A percentile compares a stretch with the other conserved stretches of the same genome.
phyloP scores from a whole-genome alignment of 2,329 filamentous ascomycete genomes.

The Colletotrichum incanum region DNA sequence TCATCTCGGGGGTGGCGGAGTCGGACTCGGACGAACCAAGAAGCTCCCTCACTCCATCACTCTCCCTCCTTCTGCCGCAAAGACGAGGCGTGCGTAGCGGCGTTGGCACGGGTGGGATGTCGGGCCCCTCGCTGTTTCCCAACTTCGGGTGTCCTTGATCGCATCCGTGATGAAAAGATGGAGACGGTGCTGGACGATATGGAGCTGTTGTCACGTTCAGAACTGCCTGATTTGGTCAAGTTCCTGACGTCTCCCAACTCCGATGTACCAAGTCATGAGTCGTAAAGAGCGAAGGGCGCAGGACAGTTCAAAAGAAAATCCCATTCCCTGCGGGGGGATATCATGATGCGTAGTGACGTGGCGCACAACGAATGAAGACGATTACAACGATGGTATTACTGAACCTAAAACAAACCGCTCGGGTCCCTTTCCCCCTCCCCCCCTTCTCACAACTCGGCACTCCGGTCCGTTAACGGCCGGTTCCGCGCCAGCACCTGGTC shows the following conservation, averaged over 20 bases:
- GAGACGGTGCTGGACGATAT: not conserved
- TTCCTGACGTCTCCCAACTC: not conserved
- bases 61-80: not conserved
- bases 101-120: not conserved
- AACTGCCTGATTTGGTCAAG: not conserved
- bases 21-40: not conserved
- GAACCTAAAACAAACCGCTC: not conserved
- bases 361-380: not conserved
- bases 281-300: not conserved
- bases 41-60: not conserved
- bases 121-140: not conserved
- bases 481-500: conserved; percentile 61
- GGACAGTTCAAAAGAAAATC: not conserved
- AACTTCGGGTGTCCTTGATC: not conserved
- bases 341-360: not conserved
- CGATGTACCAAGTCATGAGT: not conserved
- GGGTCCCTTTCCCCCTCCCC: not conserved
- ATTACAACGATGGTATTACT: conserved; percentile 8
- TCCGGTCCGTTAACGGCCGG: conserved; percentile 45
- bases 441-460: conserved; percentile 25
- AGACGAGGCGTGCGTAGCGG: not conserved
- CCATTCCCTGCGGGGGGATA: not conserved
- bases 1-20: conserved; percentile 31
- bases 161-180: not conserved
- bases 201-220: not conserved